These are phyloP conservation scores for Suhomyces vadensis DNA, from an alignment of 805 yeast genomes.

Conservation along the genomic window DNA sequence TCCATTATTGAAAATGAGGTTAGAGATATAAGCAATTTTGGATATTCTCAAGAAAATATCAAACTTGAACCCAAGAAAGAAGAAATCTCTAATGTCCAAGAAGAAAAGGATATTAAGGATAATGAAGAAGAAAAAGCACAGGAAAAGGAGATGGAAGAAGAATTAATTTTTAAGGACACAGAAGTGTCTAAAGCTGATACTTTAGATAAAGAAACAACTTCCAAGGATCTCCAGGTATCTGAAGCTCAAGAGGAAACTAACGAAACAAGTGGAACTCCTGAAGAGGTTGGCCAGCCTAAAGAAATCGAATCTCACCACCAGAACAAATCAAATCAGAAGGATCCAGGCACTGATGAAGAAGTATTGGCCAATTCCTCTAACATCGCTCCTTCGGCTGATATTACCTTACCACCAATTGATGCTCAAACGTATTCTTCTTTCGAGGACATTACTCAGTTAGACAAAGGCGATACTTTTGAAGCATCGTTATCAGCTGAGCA, in stretches of 20 bases:
- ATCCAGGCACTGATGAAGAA: slow-evolving; percentile 7
- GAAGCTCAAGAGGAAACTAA: slow-evolving; percentile 13
- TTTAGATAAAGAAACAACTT: too few species aligned
- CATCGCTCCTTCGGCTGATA: slow-evolving; percentile 35
- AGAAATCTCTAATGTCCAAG: slow-evolving; percentile 1
- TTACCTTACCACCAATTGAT: slow-evolving; percentile 43
- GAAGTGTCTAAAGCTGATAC: too few species aligned
- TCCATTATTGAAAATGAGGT: slow-evolving; percentile 17
- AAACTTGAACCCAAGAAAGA: not conserved
- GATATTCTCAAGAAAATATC: not conserved
- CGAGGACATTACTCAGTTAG: slow-evolving; percentile 37
- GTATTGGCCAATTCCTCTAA: slow-evolving; percentile 47
- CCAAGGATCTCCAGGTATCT: too few species aligned
- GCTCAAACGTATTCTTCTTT: slow-evolving; percentile 41
- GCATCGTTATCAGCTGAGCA: slow-evolving; percentile 44
- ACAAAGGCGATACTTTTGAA: slow-evolving; percentile 32
- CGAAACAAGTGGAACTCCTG: slow-evolving; percentile 13
- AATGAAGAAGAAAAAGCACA: not conserved
- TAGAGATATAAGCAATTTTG: not conserved
- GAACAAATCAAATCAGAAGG: not conserved
- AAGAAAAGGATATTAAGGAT: slow-evolving; percentile 3
- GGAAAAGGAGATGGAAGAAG: not conserved
- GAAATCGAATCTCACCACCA: too few species aligned
- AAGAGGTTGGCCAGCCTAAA: not conserved
- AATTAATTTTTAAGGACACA: too few species aligned